Evolutionary conservation across 805 yeast species (phyloP), one percentile per base, ranked within the genome.

Genomic region (Schwanniomyces pseudopolymorphus): DNA sequence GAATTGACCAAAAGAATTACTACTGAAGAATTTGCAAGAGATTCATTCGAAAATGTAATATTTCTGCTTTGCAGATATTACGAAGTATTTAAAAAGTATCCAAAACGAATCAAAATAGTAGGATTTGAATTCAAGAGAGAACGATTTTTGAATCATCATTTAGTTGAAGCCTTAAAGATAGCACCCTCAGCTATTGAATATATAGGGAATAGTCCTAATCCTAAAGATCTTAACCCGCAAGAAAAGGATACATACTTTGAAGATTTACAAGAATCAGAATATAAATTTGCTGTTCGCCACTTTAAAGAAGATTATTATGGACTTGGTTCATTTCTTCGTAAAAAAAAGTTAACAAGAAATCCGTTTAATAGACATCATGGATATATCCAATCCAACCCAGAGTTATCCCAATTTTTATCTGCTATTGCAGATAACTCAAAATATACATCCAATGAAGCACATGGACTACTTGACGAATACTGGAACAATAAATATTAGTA

Each of bases 11-110:
- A 55, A 9, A 41, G 69, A 40, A 63, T 84, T 0, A 49, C 70
- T 5, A 65, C 82, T 1, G 96, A 88, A 57, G 91, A 85, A 53
- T 84, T 63, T 59, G 89, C 96, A 0, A 66, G 89, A 33, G 96
- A 88, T 61, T 86, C 94, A 1, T 84, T 84, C 58, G 95, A 88
- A 58, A 88, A 88, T 61, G 77, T 87, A 5, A 49, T 86, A 2
- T 86, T 80, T 60, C 80, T 85, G 52, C 52, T 85, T 2, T 70
- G 78, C 28, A 66, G 81, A 43, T 87, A 74, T 58, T 60, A 75
- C 25, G 81, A 83, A 51, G 48, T 74, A 1, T 59, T 66, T 3
- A 68, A 72, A 0, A 19, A 7, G 0, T 84, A 76, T 50, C 95
- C 96, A 0, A 38, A 54, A 0, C 52, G 52, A 2, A 67, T 87